Evolutionary conservation across 257 asterid genomes (phyloP), one percentile per base, ranked within the genome.

Genomic region (Gentiana straminea): DNA sequence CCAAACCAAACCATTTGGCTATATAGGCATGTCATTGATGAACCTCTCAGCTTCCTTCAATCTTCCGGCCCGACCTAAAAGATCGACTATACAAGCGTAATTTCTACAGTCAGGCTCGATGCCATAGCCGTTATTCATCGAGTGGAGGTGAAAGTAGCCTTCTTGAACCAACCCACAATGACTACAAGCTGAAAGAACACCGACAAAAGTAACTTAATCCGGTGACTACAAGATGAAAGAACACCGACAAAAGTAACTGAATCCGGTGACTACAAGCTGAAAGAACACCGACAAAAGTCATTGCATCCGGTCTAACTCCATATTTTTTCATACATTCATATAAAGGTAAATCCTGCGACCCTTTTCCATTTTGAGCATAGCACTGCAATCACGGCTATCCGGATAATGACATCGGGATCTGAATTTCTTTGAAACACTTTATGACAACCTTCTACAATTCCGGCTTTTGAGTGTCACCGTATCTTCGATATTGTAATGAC

Each of bases 11-110:
- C 62, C 67, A 63, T 73, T 77, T 24, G 91, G 70, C 66, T 76
- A 57, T 47, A 79, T 48, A 46, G 85, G 96, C 95, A 82, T 82
- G 52, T 68, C 58, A 15, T 13, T 10, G 48, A 87, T 77, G 49
- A 91, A 75, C 65, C 63, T 78, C 75, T 74, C 71, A 35, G 96
- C 96, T 70, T 91, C 94, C 57, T 77, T 72, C 10, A 87, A 41
- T 70, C 80, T 75, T 35, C 96, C 95, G 1, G 94, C 82, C 7
- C 94, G 89, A 46, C 96, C 84, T 54, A 91, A 88, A 73, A 87
- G 64, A 68, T 83, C 91, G 64, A 88, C 93, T 86, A 85, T 81
- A 52, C 94, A 80, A 13, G 81, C 70, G 39, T 84, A 91, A 76
- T 91, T 96, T 62, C 70, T 73, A 64, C 64, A 62, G 44, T 72